Base-by-base conservation (phyloP, 768 basidiomycete species). In the Lentinula boryana region DNA sequence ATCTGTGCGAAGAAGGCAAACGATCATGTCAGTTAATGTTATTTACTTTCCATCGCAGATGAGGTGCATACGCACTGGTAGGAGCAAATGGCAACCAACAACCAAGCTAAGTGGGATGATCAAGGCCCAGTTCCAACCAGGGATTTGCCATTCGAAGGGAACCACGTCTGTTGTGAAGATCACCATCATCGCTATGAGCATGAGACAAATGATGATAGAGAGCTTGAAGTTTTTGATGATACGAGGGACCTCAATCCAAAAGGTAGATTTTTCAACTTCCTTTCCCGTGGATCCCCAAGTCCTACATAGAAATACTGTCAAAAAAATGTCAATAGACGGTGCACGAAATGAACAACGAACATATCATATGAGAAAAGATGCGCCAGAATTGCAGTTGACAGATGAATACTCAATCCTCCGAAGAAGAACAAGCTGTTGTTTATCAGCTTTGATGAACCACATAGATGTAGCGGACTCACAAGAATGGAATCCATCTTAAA, bases 201-300 rank as follows among this genome's bases (percentile, higher is more conserved):
- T 58, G 64, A 86, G 80, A 68, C 87, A 87, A 61, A 90, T 74
- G 32, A 83, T 72, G 70, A 91, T 82, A 1, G 86, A 83, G 62
- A 87, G 71, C 80, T 86, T 90, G 81, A 95, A 95, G 53, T 89
- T 84, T 65, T 84, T 79, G 74, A 90, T 82, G 69, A 95, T 93
- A 48, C 86, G 83, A 1, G 93, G 93, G 1, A 94, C 86, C 75
- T 95, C 93, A 64, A 91, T 84, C 84, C 90, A 93, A 78, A 95
- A 93, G 60, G 93, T 92, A 1, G 89, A 91, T 32, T 84, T 80
- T 68, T 93, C 88, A 56, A 95, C 91, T 74, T 92, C 91, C 73
- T 95, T 94, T 66, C 75, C 80, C 1, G 81, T 82, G 32, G 80
- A 81, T 32, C 81, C 80, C 81, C 81, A 82, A 36, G 80, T 81